Evolutionary conservation across 1,139 yeast genomes (phyloP).

Genomic region (Geotrichum bryndzae): DNA sequence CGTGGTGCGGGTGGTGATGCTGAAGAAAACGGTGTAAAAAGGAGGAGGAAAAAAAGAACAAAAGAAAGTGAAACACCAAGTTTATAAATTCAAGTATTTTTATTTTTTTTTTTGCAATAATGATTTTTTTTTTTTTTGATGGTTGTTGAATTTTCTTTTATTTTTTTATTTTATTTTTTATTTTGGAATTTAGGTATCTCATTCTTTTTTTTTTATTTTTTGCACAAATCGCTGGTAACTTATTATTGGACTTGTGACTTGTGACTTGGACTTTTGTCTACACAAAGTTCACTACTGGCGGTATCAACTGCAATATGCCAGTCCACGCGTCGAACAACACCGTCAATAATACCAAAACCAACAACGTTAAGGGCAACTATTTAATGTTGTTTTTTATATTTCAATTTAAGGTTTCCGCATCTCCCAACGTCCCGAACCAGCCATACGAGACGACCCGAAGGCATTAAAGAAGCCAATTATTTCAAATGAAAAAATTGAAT

Average conservation of each 20-base stretch:
- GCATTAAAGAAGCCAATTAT: too few relatives aligned
- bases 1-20: background rate
- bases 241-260: background rate
- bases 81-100: background rate
- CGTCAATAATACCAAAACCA: too few relatives aligned
- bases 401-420: background rate
- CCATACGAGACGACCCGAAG: background rate
- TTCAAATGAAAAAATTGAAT: too few relatives aligned
- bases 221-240: background rate
- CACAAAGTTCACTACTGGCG: too few relatives aligned
- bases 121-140: background rate
- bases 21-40: background rate
- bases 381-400: background rate
- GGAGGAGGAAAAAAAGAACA: slow-evolving; percentile 1
- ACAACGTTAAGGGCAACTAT: too few relatives aligned
- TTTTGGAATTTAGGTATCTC: background rate
- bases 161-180: background rate
- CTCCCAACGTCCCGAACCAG: background rate
- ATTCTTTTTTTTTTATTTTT: too few relatives aligned
- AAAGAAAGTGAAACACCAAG: background rate
- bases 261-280: too few relatives aligned
- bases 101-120: background rate
- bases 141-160: background rate
- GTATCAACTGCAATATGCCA: too few relatives aligned
- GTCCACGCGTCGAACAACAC: too few relatives aligned